Evolutionary conservation across 371 early-diverging fungal species (phyloP).

Genomic region (Nematocida sp.): DNA sequence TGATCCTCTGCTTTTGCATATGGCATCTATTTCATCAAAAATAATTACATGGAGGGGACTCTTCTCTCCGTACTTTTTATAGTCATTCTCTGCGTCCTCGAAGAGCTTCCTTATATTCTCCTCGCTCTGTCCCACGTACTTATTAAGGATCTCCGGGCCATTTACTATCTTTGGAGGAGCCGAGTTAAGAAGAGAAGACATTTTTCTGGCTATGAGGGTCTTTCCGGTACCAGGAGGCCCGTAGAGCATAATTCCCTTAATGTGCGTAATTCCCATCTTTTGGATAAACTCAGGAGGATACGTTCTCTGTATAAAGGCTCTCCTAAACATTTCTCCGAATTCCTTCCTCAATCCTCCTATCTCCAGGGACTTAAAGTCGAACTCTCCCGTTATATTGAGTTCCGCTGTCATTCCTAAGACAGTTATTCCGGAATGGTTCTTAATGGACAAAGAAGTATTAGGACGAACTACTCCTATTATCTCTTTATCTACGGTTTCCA

Average conservation of each 20-base stretch:
- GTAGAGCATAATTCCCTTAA: constrained; percentile 76
- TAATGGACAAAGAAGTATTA: constrained; percentile 23
- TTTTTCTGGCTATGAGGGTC: constrained; percentile 95
- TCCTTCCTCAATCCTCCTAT: constrained; percentile 97
- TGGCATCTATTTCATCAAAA: constrained; percentile 98
- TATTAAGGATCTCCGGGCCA: constrained; percentile 94
- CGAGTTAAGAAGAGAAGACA: constrained; percentile 92
- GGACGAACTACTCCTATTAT: constrained; percentile 34
- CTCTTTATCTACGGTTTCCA: not conserved
- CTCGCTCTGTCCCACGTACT: constrained; percentile 97
- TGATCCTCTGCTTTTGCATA: constrained; percentile 92
- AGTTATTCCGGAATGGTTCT: constrained; percentile 35
- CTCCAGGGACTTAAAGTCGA: constrained; percentile 94
- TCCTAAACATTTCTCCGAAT: constrained; percentile 89
- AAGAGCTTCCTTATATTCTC: constrained; percentile 95
- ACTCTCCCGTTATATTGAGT: constrained; percentile 72
- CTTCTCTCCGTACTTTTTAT: constrained; percentile 84
- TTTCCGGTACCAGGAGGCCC: constrained; percentile 97
- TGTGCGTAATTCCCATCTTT: constrained; percentile 90
- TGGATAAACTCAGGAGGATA: constrained; percentile 89
- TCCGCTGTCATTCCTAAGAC: constrained; percentile 19
- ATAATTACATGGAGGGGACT: constrained; percentile 92
- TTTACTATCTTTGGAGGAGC: constrained; percentile 91
- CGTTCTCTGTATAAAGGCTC: constrained; percentile 96
- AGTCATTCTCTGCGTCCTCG: constrained; percentile 85